Evolutionary conservation across 768 basidiomycete genomes (phyloP).

Genomic region (Kockovaella imperatae): DNA sequence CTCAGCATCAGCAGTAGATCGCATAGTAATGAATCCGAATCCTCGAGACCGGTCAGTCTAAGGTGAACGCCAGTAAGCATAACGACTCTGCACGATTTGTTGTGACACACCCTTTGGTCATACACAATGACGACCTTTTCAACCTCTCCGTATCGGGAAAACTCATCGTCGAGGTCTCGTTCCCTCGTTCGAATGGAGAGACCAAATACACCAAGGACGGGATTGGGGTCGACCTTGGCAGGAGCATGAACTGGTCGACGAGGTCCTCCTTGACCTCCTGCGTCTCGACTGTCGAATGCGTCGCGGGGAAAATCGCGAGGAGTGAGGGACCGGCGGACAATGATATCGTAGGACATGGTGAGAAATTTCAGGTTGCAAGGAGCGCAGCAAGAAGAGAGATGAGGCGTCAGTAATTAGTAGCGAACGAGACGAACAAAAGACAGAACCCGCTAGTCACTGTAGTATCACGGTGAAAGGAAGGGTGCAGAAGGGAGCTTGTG

Average conservation of each 20-base stretch:
- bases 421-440: too few relatives aligned
- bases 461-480: too few relatives aligned
- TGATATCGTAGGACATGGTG: neutral
- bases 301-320: neutral
- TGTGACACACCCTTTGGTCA: constrained; percentile 74
- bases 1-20: constrained; percentile 73
- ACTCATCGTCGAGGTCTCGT: constrained; percentile 89
- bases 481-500: too few relatives aligned
- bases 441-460: neutral
- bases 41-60: constrained; percentile 91
- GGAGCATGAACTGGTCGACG: constrained; percentile 8
- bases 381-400: neutral
- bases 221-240: constrained; percentile 54
- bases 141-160: constrained; percentile 75
- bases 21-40: constrained; percentile 96
- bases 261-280: constrained; percentile 2
- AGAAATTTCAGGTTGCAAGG: neutral
- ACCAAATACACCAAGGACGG: constrained; percentile 95
- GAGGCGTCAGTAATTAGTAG: too few relatives aligned
- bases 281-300: neutral
- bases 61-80: neutral
- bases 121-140: constrained; percentile 96
- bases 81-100: neutral
- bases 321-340: neutral
- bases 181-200: constrained; percentile 90